Evolutionary conservation across 768 basidiomycete genomes (phyloP).

Genomic region (Polyporus arcularius): DNA sequence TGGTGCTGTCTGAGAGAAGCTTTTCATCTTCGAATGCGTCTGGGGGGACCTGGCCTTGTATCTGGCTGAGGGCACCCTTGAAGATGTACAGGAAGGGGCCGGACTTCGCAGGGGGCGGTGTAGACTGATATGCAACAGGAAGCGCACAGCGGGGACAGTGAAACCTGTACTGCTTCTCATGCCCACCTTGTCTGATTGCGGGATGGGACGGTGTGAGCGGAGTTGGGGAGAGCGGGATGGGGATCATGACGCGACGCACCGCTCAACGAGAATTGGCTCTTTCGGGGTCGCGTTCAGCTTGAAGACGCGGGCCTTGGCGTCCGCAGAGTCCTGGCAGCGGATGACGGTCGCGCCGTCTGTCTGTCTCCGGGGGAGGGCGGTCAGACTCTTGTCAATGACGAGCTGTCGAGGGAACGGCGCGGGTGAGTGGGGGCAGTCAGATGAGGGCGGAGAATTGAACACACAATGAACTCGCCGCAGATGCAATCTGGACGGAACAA

Average conservation of each 20-base stretch:
- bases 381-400: constrained; percentile 76
- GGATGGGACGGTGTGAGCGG: constrained; percentile 18
- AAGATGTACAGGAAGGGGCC: constrained; percentile 81
- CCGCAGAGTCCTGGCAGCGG: constrained; percentile 64
- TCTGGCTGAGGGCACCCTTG: constrained; percentile 80
- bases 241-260: constrained; percentile 48
- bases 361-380: constrained; percentile 66
- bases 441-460: constrained; percentile 30
- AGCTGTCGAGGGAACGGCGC: constrained; percentile 47
- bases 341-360: constrained; percentile 83
- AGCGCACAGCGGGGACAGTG: constrained; percentile 68
- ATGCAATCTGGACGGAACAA: constrained; percentile 63
- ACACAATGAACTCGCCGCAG: constrained; percentile 84
- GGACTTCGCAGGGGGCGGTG: constrained; percentile 73
- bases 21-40: constrained; percentile 76
- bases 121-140: constrained; percentile 75
- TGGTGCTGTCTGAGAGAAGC: constrained; percentile 5
- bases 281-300: constrained; percentile 78
- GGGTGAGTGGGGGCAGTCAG: constrained; percentile 3
- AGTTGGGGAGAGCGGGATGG: constrained; percentile 3
- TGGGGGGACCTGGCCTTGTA: constrained; percentile 83
- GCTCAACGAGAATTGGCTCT: constrained; percentile 75
- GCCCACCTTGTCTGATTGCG: constrained; percentile 54
- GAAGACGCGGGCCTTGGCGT: constrained; percentile 69
- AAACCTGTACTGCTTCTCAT: constrained; percentile 77